Percentiles rank a stretch among this genome's conserved stretches.
phyloP scores from a whole-genome alignment of 2,329 filamentous ascomycete species.

The Aspergillus chevalieri region DNA sequence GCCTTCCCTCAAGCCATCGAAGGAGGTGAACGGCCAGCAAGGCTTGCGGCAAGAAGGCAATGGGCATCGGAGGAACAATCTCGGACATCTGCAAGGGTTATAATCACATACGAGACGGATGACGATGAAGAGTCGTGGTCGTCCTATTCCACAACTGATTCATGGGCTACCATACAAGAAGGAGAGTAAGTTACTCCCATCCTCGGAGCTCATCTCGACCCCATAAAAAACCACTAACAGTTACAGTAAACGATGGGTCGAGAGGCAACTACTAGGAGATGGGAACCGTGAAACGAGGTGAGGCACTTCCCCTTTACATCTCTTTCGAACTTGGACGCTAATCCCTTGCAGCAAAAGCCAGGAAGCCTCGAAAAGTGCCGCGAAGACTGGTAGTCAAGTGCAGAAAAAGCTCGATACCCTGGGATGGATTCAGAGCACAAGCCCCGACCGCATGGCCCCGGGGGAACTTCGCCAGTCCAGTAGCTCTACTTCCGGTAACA shows the following conservation, averaged over 20 bases:
- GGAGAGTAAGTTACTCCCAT: constrained; percentile 12
- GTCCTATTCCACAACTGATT: constrained; percentile 18
- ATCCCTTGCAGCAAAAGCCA: neutral
- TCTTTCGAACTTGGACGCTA: neutral
- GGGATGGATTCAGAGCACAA: constrained; percentile 2
- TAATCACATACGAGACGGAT: constrained; percentile 2
- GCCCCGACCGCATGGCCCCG: neutral
- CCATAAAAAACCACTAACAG: constrained; percentile 3
- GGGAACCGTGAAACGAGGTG: neutral
- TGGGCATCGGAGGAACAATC: constrained; percentile 12
- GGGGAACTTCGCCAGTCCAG: neutral
- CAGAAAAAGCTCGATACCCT: constrained; percentile 1
- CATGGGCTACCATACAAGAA: constrained; percentile 17
- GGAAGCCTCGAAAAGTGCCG: neutral
- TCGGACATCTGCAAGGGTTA: constrained; percentile 1
- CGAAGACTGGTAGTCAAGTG: neutral
- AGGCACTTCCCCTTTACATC: neutral
- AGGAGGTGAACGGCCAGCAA: neutral
- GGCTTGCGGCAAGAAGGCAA: constrained; percentile 6
- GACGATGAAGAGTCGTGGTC: constrained; percentile 9
- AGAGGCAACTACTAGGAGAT: constrained; percentile 1
- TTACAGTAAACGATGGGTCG: constrained; percentile 7
- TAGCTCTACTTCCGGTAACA: neutral
- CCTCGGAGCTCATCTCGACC: neutral
- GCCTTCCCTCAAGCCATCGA: neutral